Conservation (phyloP, 345 rosid species). For the Euphorbia tirucalli region DNA sequence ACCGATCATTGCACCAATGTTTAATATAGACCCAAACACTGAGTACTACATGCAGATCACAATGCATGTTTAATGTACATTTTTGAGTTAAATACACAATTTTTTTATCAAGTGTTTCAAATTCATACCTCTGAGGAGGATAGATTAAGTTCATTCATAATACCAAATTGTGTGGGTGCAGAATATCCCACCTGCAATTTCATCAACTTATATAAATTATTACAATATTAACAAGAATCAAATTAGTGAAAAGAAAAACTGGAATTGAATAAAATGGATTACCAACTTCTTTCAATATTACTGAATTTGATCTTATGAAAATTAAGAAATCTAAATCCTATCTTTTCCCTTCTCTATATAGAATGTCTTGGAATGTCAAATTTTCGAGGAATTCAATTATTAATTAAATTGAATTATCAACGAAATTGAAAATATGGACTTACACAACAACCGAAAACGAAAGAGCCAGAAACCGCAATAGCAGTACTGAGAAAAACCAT, state of each 20-base stretch:
- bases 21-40: slow-evolving; percentile 24
- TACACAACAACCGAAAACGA: slow-evolving; percentile 51
- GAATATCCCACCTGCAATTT: slow-evolving; percentile 49
- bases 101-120: background rate
- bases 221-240: background rate
- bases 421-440: background rate
- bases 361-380: too few relatives aligned
- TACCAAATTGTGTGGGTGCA: slow-evolving; percentile 51
- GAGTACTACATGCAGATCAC: slow-evolving; percentile 30
- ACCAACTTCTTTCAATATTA: too few relatives aligned
- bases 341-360: too few relatives aligned
- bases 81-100: background rate
- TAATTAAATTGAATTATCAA: too few relatives aligned
- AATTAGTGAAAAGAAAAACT: background rate
- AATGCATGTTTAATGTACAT: too few relatives aligned
- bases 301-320: too few relatives aligned
- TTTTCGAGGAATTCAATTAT: too few relatives aligned
- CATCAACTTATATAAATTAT: background rate
- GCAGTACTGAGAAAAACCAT: slow-evolving; percentile 52
- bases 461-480: slow-evolving; percentile 56
- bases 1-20: slow-evolving; percentile 25
- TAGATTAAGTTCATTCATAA: slow-evolving; percentile 44
- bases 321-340: too few relatives aligned
- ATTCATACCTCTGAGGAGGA: slow-evolving; percentile 41
- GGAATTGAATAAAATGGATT: too few relatives aligned